These are phyloP conservation scores for Lizonia empirigonia DNA, from an alignment of 2,329 filamentous ascomycete genomes.

Conservation along the genomic window DNA sequence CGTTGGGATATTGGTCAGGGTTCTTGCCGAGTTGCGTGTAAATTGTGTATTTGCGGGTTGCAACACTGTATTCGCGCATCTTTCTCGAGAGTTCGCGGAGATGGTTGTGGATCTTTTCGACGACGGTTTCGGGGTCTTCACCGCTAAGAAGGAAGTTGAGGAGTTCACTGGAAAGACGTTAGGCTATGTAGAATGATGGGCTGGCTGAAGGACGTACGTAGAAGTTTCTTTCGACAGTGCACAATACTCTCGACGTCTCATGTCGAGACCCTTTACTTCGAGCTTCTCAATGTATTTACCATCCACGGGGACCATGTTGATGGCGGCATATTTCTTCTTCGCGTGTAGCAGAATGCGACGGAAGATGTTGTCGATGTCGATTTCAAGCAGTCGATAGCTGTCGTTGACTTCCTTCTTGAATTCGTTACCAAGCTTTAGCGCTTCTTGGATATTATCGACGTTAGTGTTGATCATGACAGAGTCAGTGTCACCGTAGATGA, in stretches of 20 bases:
- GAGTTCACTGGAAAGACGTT: constrained; percentile 64
- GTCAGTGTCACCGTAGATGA: constrained; percentile 98
- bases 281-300: constrained; percentile 93
- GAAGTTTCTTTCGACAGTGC: constrained; percentile 94
- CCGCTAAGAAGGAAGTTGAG: constrained; percentile 95
- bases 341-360: constrained; percentile 89
- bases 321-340: constrained; percentile 99
- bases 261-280: constrained; percentile 97
- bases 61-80: constrained; percentile 81
- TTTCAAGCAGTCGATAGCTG: constrained; percentile 88
- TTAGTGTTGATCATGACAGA: constrained; percentile 99
- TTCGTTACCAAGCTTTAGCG: constrained; percentile 87
- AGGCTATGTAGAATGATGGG: too few relatives aligned
- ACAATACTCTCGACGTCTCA: constrained; percentile 97
- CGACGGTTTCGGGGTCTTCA: constrained; percentile 84
- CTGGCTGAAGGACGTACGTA: constrained; percentile 54
- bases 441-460: constrained; percentile 88
- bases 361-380: constrained; percentile 98
- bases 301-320: constrained; percentile 88
- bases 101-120: constrained; percentile 92
- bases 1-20: constrained; percentile 92
- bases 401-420: constrained; percentile 97
- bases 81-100: constrained; percentile 80
- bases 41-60: constrained; percentile 90
- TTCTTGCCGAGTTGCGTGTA: constrained; percentile 96